These are phyloP conservation scores for Salix dunnii DNA, from an alignment of 345 rosid genomes.

Conservation along the genomic window DNA sequence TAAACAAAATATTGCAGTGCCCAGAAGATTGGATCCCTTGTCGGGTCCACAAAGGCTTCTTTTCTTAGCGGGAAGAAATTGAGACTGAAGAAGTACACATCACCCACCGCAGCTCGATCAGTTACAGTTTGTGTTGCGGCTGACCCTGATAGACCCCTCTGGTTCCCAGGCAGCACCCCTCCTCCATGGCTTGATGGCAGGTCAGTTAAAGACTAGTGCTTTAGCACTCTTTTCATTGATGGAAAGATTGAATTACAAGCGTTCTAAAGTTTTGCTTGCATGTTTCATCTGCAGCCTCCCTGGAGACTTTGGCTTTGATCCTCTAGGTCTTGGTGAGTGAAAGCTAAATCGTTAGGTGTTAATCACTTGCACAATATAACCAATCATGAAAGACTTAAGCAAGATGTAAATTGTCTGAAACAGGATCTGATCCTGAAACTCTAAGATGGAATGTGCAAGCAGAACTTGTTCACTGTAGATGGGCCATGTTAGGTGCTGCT, in stretches of 20 bases:
- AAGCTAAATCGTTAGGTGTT: neutral
- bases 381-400: neutral
- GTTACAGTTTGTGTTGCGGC: slow-evolving; percentile 58
- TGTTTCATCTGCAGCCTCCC: slow-evolving; percentile 61
- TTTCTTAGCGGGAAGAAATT: slow-evolving; percentile 76
- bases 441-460: slow-evolving; percentile 88
- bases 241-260: neutral
- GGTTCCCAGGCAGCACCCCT: slow-evolving; percentile 99
- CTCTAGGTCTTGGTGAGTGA: slow-evolving; percentile 80
- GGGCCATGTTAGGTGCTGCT: slow-evolving; percentile 99
- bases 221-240: neutral
- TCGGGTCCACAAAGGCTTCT: slow-evolving; percentile 47
- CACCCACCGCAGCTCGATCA: slow-evolving; percentile 32
- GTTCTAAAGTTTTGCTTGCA: slow-evolving; percentile 1
- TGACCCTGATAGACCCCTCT: slow-evolving; percentile 82
- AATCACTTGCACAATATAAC: neutral
- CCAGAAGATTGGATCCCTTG: slow-evolving; percentile 51
- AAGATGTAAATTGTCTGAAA: neutral
- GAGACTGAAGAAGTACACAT: slow-evolving; percentile 37
- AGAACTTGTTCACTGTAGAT: slow-evolving; percentile 87
- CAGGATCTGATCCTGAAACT: slow-evolving; percentile 92
- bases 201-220: slow-evolving; percentile 14
- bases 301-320: slow-evolving; percentile 96
- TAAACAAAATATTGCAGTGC: slow-evolving; percentile 33
- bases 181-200: slow-evolving; percentile 97